phyloP scores from a whole-genome alignment of 768 basidiomycete genomes.

The Leccinum arenicola region DNA sequence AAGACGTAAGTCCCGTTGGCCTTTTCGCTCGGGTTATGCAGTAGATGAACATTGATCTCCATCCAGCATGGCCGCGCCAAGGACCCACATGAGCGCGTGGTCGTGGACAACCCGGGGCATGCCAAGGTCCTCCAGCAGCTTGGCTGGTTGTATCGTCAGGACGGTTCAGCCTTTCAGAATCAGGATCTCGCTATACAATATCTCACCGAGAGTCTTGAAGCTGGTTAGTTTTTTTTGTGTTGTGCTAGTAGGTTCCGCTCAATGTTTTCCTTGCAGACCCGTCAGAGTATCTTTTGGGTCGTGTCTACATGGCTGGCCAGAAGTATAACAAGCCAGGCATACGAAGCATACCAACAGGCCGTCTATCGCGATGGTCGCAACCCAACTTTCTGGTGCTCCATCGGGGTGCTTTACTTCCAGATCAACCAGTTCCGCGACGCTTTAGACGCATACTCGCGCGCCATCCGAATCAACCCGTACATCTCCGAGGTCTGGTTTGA shows the following conservation, averaged over 20 bases:
- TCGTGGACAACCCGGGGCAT: conserved; percentile 88
- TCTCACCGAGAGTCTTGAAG: conserved; percentile 92
- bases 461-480: conserved; percentile 98
- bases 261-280: conserved; percentile 54
- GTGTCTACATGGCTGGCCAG: conserved; percentile 97
- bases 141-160: conserved; percentile 97
- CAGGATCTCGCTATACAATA: conserved; percentile 93
- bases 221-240: conserved; percentile 52
- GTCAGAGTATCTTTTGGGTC: conserved; percentile 95
- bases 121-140: conserved; percentile 98
- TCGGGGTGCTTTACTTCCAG: conserved; percentile 98
- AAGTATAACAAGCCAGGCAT: conserved; percentile 99
- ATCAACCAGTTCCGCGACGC: conserved; percentile 99
- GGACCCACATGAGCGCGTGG: conserved; percentile 95
- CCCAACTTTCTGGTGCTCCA: conserved; percentile 99
- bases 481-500: conserved; percentile 85
- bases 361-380: conserved; percentile 99
- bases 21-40: conserved; percentile 1
- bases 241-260: neutral
- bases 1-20: conserved; percentile 63
- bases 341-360: conserved; percentile 98
- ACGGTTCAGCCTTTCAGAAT: conserved; percentile 91
- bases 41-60: conserved; percentile 12
- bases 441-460: conserved; percentile 98
- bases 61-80: conserved; percentile 81